Evolutionary conservation across 225 moss, liverwort and hornwort species (phyloP).

Genomic region (Anthoceros angustus): DNA sequence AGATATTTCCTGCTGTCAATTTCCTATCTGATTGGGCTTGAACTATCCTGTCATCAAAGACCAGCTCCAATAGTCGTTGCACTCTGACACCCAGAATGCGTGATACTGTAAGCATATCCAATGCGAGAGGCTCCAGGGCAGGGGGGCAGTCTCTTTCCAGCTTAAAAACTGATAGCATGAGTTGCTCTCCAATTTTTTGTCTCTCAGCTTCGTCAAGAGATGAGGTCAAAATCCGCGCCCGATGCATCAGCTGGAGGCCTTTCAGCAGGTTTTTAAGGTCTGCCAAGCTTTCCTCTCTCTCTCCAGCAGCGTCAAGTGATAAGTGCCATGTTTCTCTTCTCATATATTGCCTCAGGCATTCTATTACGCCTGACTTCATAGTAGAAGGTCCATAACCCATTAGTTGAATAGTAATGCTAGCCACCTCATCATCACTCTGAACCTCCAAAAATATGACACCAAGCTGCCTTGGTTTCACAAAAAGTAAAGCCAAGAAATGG

Average conservation of each 20-base stretch:
- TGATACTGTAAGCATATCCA: conserved; percentile 62
- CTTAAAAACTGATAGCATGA: conserved; percentile 37
- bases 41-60: conserved; percentile 35
- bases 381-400: conserved; percentile 30
- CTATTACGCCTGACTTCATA: conserved; percentile 40
- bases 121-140: conserved; percentile 47
- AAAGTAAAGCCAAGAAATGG: conserved; percentile 32
- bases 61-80: conserved; percentile 37
- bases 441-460: conserved; percentile 53
- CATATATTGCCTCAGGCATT: conserved; percentile 30
- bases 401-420: conserved; percentile 37
- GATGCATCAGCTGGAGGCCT: conserved; percentile 62
- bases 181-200: conserved; percentile 41
- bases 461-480: conserved; percentile 50
- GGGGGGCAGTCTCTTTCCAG: conserved; percentile 75
- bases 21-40: conserved; percentile 20
- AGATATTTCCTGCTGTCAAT: conserved; percentile 46
- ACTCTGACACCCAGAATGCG: conserved; percentile 43
- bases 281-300: conserved; percentile 22
- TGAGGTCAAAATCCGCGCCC: conserved; percentile 34
- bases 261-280: conserved; percentile 68
- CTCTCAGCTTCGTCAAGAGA: conserved; percentile 43
- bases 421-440: conserved; percentile 48
- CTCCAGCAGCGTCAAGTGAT: conserved; percentile 19
- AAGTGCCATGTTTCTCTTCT: conserved; percentile 29